phyloP scores from a whole-genome alignment of 1,139 yeast species.

The Martiniozyma asiatica region DNA sequence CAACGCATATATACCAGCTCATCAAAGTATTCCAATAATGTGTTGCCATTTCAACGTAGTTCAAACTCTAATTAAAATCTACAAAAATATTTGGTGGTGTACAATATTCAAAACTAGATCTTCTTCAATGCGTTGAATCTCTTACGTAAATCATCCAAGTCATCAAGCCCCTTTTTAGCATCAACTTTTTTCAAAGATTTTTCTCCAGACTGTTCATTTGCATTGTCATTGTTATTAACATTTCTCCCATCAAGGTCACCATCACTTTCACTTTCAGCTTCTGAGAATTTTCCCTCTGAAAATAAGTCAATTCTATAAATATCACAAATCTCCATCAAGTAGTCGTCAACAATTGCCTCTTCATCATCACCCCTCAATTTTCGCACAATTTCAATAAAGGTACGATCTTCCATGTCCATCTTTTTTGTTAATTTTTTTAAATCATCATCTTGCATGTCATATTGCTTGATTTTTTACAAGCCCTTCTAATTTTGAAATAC shows the following conservation, averaged over 20 bases:
- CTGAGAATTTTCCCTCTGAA: conserved; percentile 31
- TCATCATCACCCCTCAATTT: conserved; percentile 14
- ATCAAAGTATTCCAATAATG: no score
- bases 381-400: conserved; percentile 10
- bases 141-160: conserved; percentile 39
- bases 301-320: conserved; percentile 35
- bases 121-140: conserved; percentile 47
- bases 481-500: conserved; percentile 1
- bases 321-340: conserved; percentile 15
- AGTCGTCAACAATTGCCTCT: conserved; percentile 35
- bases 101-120: no score
- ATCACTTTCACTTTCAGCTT: conserved; percentile 20
- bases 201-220: conserved; percentile 16
- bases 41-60: no score
- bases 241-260: conserved; percentile 16
- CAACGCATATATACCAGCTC: no score
- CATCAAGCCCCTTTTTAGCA: conserved; percentile 25
- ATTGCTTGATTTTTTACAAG: neutral
- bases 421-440: neutral
- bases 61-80: no score
- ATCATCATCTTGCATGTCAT: no score
- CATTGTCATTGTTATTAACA: conserved; percentile 10
- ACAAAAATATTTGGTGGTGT: no score
- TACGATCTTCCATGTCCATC: conserved; percentile 10
- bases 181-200: conserved; percentile 11